A percentile compares a stretch with the other conserved stretches of the same genome.
These are phyloP conservation scores for Sporisorium sorghi DNA, from an alignment of 1,284 basidiomycete species.

Conservation along the genomic window DNA sequence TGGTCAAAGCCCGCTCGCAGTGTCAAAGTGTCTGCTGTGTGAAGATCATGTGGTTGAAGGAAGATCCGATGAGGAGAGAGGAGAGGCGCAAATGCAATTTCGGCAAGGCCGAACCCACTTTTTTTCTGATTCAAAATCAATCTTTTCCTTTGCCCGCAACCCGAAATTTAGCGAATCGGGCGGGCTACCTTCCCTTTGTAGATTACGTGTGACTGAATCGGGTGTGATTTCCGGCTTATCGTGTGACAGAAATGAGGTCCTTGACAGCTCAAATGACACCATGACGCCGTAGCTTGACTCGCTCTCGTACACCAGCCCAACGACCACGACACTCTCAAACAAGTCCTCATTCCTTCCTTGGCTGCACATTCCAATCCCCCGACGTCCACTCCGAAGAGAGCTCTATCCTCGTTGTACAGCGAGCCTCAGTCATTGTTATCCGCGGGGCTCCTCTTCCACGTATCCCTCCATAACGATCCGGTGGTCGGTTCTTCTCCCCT, in stretches of 20 bases:
- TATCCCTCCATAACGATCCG: not conserved
- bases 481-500: not conserved
- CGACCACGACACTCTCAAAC: not conserved
- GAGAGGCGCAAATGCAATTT: not conserved
- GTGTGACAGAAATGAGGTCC: slow-evolving; percentile 15
- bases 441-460: not conserved
- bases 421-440: not conserved
- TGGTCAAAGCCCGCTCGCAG: not conserved
- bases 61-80: not conserved
- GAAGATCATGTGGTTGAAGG: slow-evolving; percentile 3
- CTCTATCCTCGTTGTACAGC: not conserved
- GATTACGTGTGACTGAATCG: slow-evolving; percentile 17
- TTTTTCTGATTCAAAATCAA: not conserved
- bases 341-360: not conserved
- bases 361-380: not conserved
- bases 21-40: not conserved
- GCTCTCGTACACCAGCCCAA: slow-evolving; percentile 8
- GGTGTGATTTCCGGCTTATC: slow-evolving; percentile 8
- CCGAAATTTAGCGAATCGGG: too few relatives aligned
- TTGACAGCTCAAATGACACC: slow-evolving; percentile 38
- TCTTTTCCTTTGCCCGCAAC: not conserved
- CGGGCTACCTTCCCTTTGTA: too few relatives aligned
- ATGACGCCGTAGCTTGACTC: not conserved
- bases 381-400: not conserved
- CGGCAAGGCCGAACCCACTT: slow-evolving; percentile 2